Evolutionary conservation across 2,329 filamentous ascomycete genomes (phyloP), one percentile per base, ranked within the genome.

Genomic region (Aspergillus sp.): DNA sequence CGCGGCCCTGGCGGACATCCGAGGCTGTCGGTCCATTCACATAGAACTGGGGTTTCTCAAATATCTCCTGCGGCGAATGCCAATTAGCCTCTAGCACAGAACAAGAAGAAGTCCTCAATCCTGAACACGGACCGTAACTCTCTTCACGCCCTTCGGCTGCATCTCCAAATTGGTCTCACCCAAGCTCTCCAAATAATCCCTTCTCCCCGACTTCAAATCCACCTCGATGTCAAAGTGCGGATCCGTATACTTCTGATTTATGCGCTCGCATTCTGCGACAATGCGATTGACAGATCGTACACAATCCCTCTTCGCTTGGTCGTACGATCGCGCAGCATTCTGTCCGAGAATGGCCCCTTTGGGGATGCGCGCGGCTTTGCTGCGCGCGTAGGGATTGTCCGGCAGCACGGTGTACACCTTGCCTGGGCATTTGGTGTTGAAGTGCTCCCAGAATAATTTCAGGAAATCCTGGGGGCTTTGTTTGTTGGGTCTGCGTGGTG

Each of bases 161-260:
- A 76, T 73, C 10, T 66, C 64, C 42, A 60, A 48, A 41, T 66
- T 67, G 4, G 44, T 47, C 29, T 51, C 55, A 35, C 56, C 60
- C 41, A 81, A 56, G 2, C 74, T 72, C 54, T 75, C 72, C 29
- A 81, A 58, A 55, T 74, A 81, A 56, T 80, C 72, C 42, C 71
- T 59, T 9, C 62, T 66, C n/a, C 70, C 67, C 34, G 72, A 72
- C 67, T 87, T 85, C 51, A 89, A 73, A 62, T 90, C 86, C 34
- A 79, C 72, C 60, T 93, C 88, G 44, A 94, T 81, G 62, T 94
- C 85, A 61, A 94, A 94, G 63, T 93, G 82, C n/a, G 83, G 80
- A 60, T 94, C 88, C 10, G 84, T 79, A 62, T 94, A 95, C 65
- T 88, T 91, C 59, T 88, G 84, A 65, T 94, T 94, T 48, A 88